A percentile compares a stretch with the other conserved stretches of the same genome.
phyloP scores from a whole-genome alignment of 331 rosid genomes.

The Acacia concinna region DNA sequence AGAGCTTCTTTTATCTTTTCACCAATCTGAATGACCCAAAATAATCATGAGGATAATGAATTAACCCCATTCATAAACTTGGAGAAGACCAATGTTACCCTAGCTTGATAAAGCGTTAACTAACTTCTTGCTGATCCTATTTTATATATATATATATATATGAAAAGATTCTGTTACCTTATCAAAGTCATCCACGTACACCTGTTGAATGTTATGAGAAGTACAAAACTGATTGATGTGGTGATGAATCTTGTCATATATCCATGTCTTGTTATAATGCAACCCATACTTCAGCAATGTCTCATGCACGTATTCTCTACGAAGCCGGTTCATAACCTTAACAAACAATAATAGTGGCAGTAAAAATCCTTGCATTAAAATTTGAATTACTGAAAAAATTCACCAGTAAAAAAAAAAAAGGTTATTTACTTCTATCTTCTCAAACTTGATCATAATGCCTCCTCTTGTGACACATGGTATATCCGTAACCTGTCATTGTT shows the following conservation, averaged over 20 bases:
- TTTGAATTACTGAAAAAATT: no score
- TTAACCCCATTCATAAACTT: no score
- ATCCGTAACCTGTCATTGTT: conserved; percentile 73
- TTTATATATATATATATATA: no score
- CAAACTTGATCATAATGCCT: conserved; percentile 87
- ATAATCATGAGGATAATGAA: neutral
- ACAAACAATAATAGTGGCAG: conserved; percentile 17
- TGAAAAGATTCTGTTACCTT: conserved; percentile 45
- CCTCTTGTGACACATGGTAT: conserved; percentile 96
- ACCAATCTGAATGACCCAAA: conserved; percentile 57
- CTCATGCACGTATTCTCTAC: conserved; percentile 64
- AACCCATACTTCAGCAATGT: conserved; percentile 83
- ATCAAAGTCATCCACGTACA: conserved; percentile 90
- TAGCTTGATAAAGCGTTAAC: neutral
- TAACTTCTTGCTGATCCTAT: conserved; percentile 61
- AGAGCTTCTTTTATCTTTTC: conserved; percentile 90
- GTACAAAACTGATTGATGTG: conserved; percentile 95
- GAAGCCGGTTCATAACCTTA: conserved; percentile 86
- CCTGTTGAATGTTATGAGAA: conserved; percentile 87
- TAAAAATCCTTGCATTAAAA: conserved; percentile 8
- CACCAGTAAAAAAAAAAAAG: no score
- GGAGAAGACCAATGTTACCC: no score
- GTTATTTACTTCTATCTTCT: conserved; percentile 80
- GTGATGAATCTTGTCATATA: conserved; percentile 94
- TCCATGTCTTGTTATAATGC: conserved; percentile 90